Evolutionary conservation across 2,329 filamentous ascomycete genomes (phyloP).

Genomic region (Cladosporium cucumerinum): DNA sequence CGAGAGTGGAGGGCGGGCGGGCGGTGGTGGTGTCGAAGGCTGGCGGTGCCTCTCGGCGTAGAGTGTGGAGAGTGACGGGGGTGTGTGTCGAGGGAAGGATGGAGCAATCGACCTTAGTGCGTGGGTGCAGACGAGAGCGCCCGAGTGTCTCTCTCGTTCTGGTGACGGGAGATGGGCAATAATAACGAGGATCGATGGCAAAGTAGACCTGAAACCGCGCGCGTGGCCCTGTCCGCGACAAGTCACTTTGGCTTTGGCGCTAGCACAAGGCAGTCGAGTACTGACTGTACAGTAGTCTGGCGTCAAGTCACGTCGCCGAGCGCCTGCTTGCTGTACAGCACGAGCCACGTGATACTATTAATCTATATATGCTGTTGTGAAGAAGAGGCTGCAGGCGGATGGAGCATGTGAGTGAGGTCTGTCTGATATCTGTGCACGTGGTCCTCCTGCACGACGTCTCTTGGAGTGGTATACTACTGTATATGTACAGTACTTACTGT

Average conservation of each 20-base stretch:
- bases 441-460: not conserved
- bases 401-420: not conserved
- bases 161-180: constrained; percentile 1
- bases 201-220: constrained; percentile 14
- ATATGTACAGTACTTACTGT: not conserved
- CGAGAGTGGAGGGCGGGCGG: constrained; percentile 6
- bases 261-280: constrained; percentile 2
- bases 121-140: not conserved
- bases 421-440: not conserved
- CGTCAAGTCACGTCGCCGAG: not conserved
- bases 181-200: constrained; percentile 7
- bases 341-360: not conserved
- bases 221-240: constrained; percentile 13
- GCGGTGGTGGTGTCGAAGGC: constrained; percentile 1
- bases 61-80: not conserved
- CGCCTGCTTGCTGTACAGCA: not conserved
- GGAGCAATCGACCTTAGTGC: no score
- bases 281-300: no score
- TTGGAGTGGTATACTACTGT: no score
- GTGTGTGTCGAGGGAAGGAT: not conserved
- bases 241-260: constrained; percentile 6
- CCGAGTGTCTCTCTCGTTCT: not conserved
- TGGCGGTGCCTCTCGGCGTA: not conserved
- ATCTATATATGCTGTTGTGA: constrained; percentile 2
- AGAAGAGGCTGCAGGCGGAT: not conserved